Evolutionary conservation across 2,329 filamentous ascomycete genomes (phyloP).

Genomic region (Xylariaceae sp.): DNA sequence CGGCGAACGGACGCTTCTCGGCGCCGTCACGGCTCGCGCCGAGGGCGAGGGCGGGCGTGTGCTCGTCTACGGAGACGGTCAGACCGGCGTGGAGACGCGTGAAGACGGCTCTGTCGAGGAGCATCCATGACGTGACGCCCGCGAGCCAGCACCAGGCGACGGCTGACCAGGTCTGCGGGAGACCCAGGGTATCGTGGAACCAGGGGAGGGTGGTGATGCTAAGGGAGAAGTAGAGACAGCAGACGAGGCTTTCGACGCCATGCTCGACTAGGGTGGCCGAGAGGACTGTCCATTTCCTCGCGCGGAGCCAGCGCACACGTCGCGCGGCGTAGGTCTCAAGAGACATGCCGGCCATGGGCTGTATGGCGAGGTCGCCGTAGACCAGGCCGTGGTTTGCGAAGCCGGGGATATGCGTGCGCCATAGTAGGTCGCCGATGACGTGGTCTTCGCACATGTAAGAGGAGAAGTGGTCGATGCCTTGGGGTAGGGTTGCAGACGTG

Average conservation of each 20-base stretch:
- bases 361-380: slow-evolving; percentile 80
- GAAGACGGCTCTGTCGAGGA: slow-evolving; percentile 69
- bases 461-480: slow-evolving; percentile 87
- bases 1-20: slow-evolving; percentile 51
- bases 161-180: slow-evolving; percentile 62
- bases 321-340: slow-evolving; percentile 72
- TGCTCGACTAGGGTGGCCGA: slow-evolving; percentile 88
- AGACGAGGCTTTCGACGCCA: slow-evolving; percentile 82
- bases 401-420: slow-evolving; percentile 61
- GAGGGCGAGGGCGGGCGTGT: slow-evolving; percentile 70
- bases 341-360: slow-evolving; percentile 80
- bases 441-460: slow-evolving; percentile 98
- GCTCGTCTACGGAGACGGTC: slow-evolving; percentile 63
- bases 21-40: slow-evolving; percentile 38
- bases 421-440: slow-evolving; percentile 85
- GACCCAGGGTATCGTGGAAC: slow-evolving; percentile 47
- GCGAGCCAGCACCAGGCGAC: slow-evolving; percentile 62
- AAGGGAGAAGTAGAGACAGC: slow-evolving; percentile 74
- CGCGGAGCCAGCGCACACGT: slow-evolving; percentile 82
- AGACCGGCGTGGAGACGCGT: slow-evolving; percentile 65
- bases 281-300: slow-evolving; percentile 89
- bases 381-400: slow-evolving; percentile 78
- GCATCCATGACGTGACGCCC: slow-evolving; percentile 65
- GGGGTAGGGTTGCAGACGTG: slow-evolving; percentile 40
- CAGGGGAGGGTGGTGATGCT: slow-evolving; percentile 68